These are phyloP conservation scores for Austroboletus novae-zelandiae DNA, from an alignment of 1,284 basidiomycete species.

Conservation along the genomic window DNA sequence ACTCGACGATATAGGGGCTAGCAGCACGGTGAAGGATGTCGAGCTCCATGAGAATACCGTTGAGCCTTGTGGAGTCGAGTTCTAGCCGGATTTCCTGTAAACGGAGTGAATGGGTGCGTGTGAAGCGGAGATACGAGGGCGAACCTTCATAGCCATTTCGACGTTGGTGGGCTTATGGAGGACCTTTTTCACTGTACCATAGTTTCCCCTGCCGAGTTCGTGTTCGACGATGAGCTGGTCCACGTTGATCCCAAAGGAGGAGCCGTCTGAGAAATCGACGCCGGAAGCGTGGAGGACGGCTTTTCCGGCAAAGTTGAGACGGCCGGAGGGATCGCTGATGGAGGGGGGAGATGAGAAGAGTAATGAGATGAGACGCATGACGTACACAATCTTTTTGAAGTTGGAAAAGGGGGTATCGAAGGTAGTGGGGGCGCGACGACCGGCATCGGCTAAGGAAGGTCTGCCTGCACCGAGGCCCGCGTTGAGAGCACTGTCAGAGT, in stretches of 20 bases:
- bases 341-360: conserved; percentile 4
- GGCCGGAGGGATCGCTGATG: conserved; percentile 86
- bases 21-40: conserved; percentile 95
- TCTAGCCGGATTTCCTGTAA: conserved; percentile 95
- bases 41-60: conserved; percentile 97
- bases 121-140: conserved; percentile 3
- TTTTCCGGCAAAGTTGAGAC: conserved; percentile 91
- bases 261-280: conserved; percentile 93
- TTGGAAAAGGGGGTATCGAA: conserved; percentile 85
- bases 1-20: conserved; percentile 92
- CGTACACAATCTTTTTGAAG: conserved; percentile 93
- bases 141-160: conserved; percentile 97
- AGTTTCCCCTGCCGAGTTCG: conserved; percentile 95
- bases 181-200: conserved; percentile 96
- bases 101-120: conserved; percentile 4
- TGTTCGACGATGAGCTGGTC: conserved; percentile 88
- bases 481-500: conserved; percentile 49
- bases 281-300: conserved; percentile 91
- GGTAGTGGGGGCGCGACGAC: conserved; percentile 43
- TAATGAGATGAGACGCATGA: conserved; percentile 18
- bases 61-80: conserved; percentile 91
- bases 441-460: conserved; percentile 43
- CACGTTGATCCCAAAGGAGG: conserved; percentile 96
- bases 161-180: conserved; percentile 93
- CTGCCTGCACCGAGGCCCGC: conserved; percentile 73